Evolutionary conservation across 257 asterid species (phyloP).

Genomic region (Ilex asprella): DNA sequence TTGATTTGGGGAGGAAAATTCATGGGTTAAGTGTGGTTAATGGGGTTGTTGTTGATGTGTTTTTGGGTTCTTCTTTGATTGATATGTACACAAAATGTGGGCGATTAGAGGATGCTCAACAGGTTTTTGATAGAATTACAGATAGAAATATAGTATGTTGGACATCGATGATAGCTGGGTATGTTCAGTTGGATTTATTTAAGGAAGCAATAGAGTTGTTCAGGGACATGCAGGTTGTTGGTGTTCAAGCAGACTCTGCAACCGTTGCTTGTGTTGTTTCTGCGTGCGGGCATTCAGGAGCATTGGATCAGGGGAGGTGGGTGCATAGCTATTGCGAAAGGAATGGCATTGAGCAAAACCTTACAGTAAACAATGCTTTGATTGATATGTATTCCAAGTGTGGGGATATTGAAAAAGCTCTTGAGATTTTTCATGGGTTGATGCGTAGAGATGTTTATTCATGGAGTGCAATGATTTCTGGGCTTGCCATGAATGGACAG

Average conservation of each 20-base stretch:
- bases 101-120: constrained; percentile 10
- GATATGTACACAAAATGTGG: constrained; percentile 17
- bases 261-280: constrained; percentile 11
- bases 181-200: constrained; percentile 9
- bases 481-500: constrained; percentile 14
- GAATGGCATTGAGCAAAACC: constrained; percentile 6
- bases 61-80: constrained; percentile 12
- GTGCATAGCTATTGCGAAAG: constrained; percentile 9
- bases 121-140: constrained; percentile 4
- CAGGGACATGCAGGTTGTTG: constrained; percentile 10
- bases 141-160: constrained; percentile 12
- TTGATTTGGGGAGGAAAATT: constrained; percentile 12
- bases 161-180: constrained; percentile 20
- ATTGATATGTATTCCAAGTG: constrained; percentile 19
- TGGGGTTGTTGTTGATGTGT: constrained; percentile 13
- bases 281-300: constrained; percentile 18
- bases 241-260: constrained; percentile 12
- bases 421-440: constrained; percentile 11
- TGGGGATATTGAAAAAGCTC: constrained; percentile 12
- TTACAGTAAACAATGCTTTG: constrained; percentile 11
- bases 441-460: constrained; percentile 15
- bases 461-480: constrained; percentile 14
- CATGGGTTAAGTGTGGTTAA: constrained; percentile 11
- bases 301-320: constrained; percentile 16
- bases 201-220: constrained; percentile 15